These are phyloP conservation scores for Starmerella floricola DNA, from an alignment of 805 yeast genomes.

Conservation along the genomic window DNA sequence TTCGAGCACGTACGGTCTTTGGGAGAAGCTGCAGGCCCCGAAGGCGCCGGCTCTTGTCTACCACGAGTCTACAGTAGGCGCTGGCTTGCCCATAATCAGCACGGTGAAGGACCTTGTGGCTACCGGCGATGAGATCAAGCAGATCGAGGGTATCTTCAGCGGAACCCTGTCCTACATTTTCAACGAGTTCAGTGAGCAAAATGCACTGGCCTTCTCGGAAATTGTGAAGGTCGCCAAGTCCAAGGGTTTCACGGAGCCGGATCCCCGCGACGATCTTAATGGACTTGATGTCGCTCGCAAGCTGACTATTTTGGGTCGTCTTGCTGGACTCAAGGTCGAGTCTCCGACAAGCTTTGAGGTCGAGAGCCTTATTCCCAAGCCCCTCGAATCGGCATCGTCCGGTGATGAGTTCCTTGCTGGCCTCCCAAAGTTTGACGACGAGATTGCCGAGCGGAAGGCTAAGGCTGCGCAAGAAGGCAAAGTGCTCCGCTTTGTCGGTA, in stretches of 20 bases:
- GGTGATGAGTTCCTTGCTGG: constrained; percentile 69
- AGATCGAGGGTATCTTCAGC: constrained; percentile 90
- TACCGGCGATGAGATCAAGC: constrained; percentile 87
- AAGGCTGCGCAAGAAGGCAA: constrained; percentile 73
- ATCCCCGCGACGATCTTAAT: constrained; percentile 96
- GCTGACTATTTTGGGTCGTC: constrained; percentile 89
- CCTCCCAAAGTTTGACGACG: constrained; percentile 72
- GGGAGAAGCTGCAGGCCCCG: constrained; percentile 59
- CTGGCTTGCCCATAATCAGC: constrained; percentile 89
- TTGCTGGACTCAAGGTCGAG: constrained; percentile 72
- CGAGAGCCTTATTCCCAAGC: constrained; percentile 81
- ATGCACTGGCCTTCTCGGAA: constrained; percentile 68
- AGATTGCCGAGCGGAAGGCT: constrained; percentile 61
- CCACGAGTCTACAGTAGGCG: constrained; percentile 98
- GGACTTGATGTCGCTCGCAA: constrained; percentile 98
- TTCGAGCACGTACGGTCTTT: constrained; percentile 57
- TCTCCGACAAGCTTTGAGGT: constrained; percentile 90
- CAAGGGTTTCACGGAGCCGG: constrained; percentile 96
- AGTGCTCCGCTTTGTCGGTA: constrained; percentile 88
- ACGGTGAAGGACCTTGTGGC: constrained; percentile 76
- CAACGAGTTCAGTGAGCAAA: constrained; percentile 69
- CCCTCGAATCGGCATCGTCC: constrained; percentile 47
- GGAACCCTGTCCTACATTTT: constrained; percentile 93
- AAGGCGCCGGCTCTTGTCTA: constrained; percentile 66
- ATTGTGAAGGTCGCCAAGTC: constrained; percentile 79